Evolutionary conservation across 306 rosid genomes (phyloP).

Genomic region (Oxytropis ochrocephala): DNA sequence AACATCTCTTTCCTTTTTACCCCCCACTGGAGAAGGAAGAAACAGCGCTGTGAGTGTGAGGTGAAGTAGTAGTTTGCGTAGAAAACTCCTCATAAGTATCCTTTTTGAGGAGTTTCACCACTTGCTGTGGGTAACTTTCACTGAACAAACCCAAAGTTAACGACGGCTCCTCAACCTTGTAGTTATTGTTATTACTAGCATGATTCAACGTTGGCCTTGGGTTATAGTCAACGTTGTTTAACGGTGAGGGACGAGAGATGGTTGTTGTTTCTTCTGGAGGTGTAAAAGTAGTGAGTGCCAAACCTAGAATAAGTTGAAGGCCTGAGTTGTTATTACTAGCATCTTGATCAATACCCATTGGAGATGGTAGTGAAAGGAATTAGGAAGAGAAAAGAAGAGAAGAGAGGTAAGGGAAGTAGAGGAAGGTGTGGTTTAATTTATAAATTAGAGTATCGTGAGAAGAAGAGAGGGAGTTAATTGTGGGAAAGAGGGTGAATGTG

Average conservation of each 20-base stretch:
- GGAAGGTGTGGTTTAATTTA: slow-evolving; percentile 32
- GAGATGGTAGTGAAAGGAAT: too few species aligned
- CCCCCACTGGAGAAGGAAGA: slow-evolving; percentile 75
- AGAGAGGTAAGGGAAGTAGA: slow-evolving; percentile 6
- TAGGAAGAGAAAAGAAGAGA: neutral
- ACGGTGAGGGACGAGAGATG: neutral
- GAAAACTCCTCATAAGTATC: slow-evolving; percentile 23
- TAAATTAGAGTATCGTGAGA: slow-evolving; percentile 27
- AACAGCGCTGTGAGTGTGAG: slow-evolving; percentile 52
- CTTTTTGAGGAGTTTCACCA: neutral
- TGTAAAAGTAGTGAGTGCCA: slow-evolving; percentile 27
- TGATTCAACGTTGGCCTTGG: slow-evolving; percentile 1
- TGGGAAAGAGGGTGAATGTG: slow-evolving; percentile 50
- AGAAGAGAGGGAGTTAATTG: slow-evolving; percentile 25
- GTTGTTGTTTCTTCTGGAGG: slow-evolving; percentile 18
- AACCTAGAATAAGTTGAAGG: slow-evolving; percentile 60
- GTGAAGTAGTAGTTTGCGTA: slow-evolving; percentile 41
- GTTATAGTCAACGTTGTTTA: neutral
- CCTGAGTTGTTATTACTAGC: slow-evolving; percentile 35
- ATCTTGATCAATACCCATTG: slow-evolving; percentile 67
- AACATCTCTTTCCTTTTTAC: slow-evolving; percentile 89
- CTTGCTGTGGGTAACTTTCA: neutral
- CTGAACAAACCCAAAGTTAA: slow-evolving; percentile 60
- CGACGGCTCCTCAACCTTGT: slow-evolving; percentile 55
- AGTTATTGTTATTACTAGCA: neutral